Conservation (phyloP, 176 grass and related monocot species). For the Poa pratensis region DNA sequence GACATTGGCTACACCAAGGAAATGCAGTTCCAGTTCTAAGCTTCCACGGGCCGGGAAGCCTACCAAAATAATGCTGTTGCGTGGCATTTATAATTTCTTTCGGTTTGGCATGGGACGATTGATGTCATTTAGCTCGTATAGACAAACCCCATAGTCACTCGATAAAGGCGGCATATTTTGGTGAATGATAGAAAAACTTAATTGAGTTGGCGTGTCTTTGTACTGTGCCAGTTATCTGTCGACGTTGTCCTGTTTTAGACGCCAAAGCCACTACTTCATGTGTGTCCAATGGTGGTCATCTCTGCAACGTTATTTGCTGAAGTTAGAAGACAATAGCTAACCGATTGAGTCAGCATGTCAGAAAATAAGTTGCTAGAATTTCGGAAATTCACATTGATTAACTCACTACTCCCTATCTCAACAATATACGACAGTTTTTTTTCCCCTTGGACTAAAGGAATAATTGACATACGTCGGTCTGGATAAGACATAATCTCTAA, state of each 20-base stretch:
- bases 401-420: not conserved
- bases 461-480: not conserved
- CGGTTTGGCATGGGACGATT: not conserved
- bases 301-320: not conserved
- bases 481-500: not conserved
- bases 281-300: not conserved
- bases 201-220: not conserved
- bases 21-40: slow-evolving; percentile 95
- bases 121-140: not conserved
- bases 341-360: not conserved
- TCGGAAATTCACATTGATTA: too few relatives aligned
- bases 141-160: not conserved
- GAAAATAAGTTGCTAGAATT: not conserved
- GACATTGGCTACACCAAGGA: slow-evolving; percentile 86
- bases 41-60: not conserved
- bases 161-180: not conserved
- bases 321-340: too few relatives aligned
- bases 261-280: not conserved
- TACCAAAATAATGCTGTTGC: slow-evolving; percentile 7
- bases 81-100: not conserved
- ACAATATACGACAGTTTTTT: not conserved
- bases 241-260: not conserved
- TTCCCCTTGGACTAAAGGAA: not conserved
- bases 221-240: not conserved
- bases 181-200: not conserved